A percentile compares a stretch with the other conserved stretches of the same genome.
Conservation (phyloP, 2,329 filamentous ascomycete genomes). For the Claviceps arundinis region DNA sequence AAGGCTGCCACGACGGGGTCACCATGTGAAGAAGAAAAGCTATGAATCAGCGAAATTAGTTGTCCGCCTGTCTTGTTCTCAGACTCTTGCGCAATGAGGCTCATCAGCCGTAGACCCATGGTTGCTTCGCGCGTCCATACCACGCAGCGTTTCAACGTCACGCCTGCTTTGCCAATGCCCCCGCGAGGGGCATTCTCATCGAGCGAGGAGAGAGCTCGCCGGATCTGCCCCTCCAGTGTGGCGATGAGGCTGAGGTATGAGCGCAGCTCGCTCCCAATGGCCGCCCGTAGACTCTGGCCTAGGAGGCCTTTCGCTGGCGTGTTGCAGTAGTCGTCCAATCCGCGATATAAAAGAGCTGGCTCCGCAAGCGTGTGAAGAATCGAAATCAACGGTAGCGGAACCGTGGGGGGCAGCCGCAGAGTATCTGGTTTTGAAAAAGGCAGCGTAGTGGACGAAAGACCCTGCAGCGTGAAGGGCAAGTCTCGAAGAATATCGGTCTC, state of each 20-base stretch:
- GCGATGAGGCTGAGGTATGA: slow-evolving; percentile 86
- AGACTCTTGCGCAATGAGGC: slow-evolving; percentile 83
- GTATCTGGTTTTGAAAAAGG: slow-evolving; percentile 57
- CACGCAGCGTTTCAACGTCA: slow-evolving; percentile 88
- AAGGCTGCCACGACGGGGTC: slow-evolving; percentile 91
- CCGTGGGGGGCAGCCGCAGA: slow-evolving; percentile 61
- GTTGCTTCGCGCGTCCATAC: slow-evolving; percentile 97
- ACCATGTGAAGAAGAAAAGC: slow-evolving; percentile 83
- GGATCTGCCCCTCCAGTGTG: slow-evolving; percentile 83
- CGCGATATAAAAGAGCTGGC: slow-evolving; percentile 80
- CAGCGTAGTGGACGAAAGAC: slow-evolving; percentile 74
- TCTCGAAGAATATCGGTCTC: slow-evolving; percentile 62
- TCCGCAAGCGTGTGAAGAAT: slow-evolving; percentile 83
- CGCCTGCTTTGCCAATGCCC: slow-evolving; percentile 71
- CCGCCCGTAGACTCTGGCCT: slow-evolving; percentile 79
- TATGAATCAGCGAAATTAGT: slow-evolving; percentile 84
- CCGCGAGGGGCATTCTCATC: slow-evolving; percentile 53
- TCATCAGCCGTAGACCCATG: slow-evolving; percentile 88
- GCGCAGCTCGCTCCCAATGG: slow-evolving; percentile 70
- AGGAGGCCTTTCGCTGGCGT: slow-evolving; percentile 72
- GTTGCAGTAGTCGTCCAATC: slow-evolving; percentile 69
- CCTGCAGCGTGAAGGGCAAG: slow-evolving; percentile 84
- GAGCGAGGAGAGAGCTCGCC: slow-evolving; percentile 64
- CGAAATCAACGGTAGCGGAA: slow-evolving; percentile 75
- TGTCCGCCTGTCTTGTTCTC: slow-evolving; percentile 74